These are phyloP conservation scores for Dactylonectria macrodidyma DNA, from an alignment of 2,329 filamentous ascomycete species.

Conservation along the genomic window DNA sequence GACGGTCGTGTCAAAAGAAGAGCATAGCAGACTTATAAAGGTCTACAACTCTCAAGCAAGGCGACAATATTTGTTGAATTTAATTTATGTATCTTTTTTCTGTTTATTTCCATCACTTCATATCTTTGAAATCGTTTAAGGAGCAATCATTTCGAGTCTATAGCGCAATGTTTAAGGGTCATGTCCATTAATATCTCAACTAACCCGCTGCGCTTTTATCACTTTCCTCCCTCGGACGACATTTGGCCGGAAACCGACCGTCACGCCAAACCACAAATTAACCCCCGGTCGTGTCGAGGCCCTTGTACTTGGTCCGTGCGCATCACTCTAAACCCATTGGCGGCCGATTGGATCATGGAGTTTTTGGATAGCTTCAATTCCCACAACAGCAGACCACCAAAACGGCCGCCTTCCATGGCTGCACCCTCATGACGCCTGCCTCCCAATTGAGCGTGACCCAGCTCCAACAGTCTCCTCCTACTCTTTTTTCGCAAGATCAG, in stretches of 20 bases:
- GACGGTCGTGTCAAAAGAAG: constrained; percentile 26
- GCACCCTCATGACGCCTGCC: constrained; percentile 25
- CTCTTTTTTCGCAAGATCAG: neutral
- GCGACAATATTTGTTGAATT: neutral
- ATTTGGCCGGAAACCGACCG: constrained; percentile 39
- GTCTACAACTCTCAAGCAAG: neutral
- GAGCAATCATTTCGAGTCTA: neutral
- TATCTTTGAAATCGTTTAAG: neutral
- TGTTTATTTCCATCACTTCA: neutral
- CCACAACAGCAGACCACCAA: constrained; percentile 8
- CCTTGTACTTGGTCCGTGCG: constrained; percentile 33
- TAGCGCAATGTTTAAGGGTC: constrained; percentile 6
- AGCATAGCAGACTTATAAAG: constrained; percentile 26
- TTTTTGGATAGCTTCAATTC: constrained; percentile 37
- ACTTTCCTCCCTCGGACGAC: constrained; percentile 32
- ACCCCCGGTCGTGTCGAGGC: constrained; percentile 1
- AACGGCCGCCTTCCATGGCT: constrained; percentile 16
- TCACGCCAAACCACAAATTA: constrained; percentile 12
- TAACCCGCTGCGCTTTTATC: constrained; percentile 32
- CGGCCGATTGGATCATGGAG: constrained; percentile 28
- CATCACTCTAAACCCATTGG: constrained; percentile 11
- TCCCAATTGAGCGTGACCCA: constrained; percentile 16
- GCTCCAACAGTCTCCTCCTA: neutral
- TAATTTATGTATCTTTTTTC: neutral
- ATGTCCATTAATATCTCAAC: constrained; percentile 28